Evolutionary conservation across 371 early-diverging fungal species (phyloP), one percentile per base, ranked within the genome.

Genomic region (Choanephora cucurbitarum): DNA sequence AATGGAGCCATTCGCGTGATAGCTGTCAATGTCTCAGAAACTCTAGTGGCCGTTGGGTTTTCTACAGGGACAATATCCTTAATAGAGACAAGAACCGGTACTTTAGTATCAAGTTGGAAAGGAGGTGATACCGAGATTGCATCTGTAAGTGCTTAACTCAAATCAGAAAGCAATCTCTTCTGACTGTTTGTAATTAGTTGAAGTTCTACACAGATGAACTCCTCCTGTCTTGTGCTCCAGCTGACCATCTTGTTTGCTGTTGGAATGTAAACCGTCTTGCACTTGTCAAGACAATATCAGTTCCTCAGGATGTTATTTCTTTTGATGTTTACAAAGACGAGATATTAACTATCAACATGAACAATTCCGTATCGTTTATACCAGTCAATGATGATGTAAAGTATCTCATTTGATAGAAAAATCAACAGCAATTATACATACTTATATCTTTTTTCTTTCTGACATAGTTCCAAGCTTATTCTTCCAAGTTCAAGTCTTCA

Each of bases 341-440:
- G 60, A 77, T 84, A 24, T 65, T 86, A 22, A 82, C 87, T 0
- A 80, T 86, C 56, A 83, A 84, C 48, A 69, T 66, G 44, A 86
- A 77, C 67, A 86, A 84, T 40, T 82, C 82, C 0, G 80, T 86
- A 0, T 80, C 86, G 2, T 86, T 86, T 64, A 83, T 77, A 49
- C 85, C 86, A 1, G 75, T 86, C 50, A 84, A 83, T 53, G 86
- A 86, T 49, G 83, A 86, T 52, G 86, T 86, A 78, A 61, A 80
- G 28, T 28, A 28, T 28, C 47, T 7, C 31, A 47, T 34, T 14
- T 52, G n/a, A n/a, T n/a, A n/a, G n/a, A 8, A 21, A 17, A 31
- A 34, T 44, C 37, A 24, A 14, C 43, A 24, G 10, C 2, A 43
- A 24, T 33, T 43, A 17, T 34, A 5, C 19, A 14, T 42, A 17